A percentile compares a stretch with the other conserved stretches of the same genome.
These are phyloP conservation scores for Coniochaeta ligniaria DNA, from an alignment of 2,329 filamentous ascomycete species.

Conservation along the genomic window DNA sequence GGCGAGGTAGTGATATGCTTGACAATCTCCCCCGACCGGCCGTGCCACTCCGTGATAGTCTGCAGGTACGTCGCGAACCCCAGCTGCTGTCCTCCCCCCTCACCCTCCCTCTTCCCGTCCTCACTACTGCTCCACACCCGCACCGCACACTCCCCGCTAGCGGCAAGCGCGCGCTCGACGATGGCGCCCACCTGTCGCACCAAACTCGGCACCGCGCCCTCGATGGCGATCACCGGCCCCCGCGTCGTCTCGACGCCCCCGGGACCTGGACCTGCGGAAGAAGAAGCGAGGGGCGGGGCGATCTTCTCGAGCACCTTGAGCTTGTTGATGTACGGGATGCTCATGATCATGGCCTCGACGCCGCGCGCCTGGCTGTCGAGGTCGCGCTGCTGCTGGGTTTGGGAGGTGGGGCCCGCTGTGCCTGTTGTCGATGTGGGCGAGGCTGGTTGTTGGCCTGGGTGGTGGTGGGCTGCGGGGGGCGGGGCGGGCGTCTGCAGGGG, in stretches of 20 bases:
- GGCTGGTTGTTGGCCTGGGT: neutral
- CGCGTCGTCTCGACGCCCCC: conserved; percentile 39
- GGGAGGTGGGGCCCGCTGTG: neutral
- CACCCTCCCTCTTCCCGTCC: conserved; percentile 28
- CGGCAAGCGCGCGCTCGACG: conserved; percentile 55
- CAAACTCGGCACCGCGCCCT: conserved; percentile 57
- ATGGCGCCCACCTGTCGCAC: conserved; percentile 52
- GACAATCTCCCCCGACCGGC: conserved; percentile 64
- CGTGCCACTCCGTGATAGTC: conserved; percentile 67
- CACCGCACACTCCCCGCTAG: conserved; percentile 36
- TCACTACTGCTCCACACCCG: conserved; percentile 29
- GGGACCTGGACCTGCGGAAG: too few relatives aligned
- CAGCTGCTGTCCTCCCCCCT: neutral
- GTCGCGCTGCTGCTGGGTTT: conserved; percentile 4
- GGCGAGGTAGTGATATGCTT: conserved; percentile 33
- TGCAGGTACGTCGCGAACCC: conserved; percentile 54
- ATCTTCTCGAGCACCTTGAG: conserved; percentile 70
- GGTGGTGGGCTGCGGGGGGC: neutral
- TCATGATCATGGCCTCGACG: conserved; percentile 67
- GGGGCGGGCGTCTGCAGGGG: conserved; percentile 40
- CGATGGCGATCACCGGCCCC: conserved; percentile 77
- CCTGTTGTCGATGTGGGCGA: neutral
- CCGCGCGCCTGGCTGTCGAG: conserved; percentile 31
- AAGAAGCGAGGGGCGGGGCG: conserved; percentile 58
- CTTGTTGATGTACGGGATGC: conserved; percentile 67